Evolutionary conservation across 2,329 filamentous ascomycete species (phyloP), one percentile per base, ranked within the genome.

Genomic region (Alternaria rosae): DNA sequence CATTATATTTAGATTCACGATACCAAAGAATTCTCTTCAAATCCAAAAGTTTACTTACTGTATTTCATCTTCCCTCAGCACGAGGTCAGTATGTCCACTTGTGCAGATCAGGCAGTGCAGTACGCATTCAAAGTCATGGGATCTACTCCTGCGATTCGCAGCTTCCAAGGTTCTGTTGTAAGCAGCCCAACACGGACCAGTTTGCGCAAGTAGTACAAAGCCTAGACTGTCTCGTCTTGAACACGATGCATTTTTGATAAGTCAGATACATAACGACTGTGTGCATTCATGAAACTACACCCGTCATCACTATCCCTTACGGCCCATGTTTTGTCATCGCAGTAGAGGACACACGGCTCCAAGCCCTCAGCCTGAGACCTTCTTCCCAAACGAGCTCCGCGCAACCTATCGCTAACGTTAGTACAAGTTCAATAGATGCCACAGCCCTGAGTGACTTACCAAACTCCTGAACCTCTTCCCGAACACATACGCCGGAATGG

Each of bases 401-500:
- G 71, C 69, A 47, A 72, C 56, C 62, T 68, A 41, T 28, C 21
- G 9, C 20, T 12, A 25, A 3, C 17, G 13, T 59, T 52, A 62
- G 43, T 17, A 41, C 20, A 44, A n/a, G 25, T 26, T 11, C 9
- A 21, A 9, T 8, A 43, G 11, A 28, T n/a, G 15, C n/a, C 6
- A 12, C 12, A n/a, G 6, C 12, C 35, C 35, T 10, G 12, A 23
- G 20, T 5, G 26, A 64, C 71, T 59, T 57, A 73, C 70, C 51
- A 69, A 62, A 45, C 75, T 71, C 38, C 79, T 71, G 51, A 80
- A 74, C 50, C 67, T 68, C 62, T 78, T 77, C 1, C 75, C 76
- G 56, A 70, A 73, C 3, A 76, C 54, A 54, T 79, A 90, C 81
- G 89, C 87, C 4, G 92, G 91, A 59, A 97, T 85, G 55, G 89